Percentiles rank a stretch among this genome's conserved stretches.
Conservation (phyloP, 495 filamentous ascomycete species). For the Neurospora tetraspora region DNA sequence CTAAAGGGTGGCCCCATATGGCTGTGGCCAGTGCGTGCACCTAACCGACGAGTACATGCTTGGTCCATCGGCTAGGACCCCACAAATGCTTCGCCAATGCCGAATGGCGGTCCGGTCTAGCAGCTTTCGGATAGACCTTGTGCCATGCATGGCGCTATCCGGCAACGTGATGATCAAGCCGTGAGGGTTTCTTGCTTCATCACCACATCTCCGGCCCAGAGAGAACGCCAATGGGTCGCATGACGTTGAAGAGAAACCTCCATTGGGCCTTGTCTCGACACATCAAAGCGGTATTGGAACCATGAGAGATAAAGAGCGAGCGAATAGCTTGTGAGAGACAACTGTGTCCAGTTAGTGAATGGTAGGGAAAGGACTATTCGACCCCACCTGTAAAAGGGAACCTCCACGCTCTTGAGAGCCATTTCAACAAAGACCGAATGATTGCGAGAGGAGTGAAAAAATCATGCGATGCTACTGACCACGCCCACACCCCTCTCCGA, state of each 20-base stretch:
- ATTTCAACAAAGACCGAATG: not conserved
- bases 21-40: too few species aligned
- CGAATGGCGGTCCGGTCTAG: not conserved
- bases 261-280: not conserved
- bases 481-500: constrained; percentile 8
- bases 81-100: not conserved
- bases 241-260: not conserved
- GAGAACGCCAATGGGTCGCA: not conserved
- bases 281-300: not conserved
- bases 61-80: not conserved
- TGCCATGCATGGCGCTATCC: not conserved
- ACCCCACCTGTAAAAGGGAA: not conserved
- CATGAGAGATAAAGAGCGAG: not conserved
- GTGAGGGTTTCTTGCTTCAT: not conserved
- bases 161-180: not conserved
- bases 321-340: not conserved
- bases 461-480: not conserved
- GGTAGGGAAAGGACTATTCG: not conserved
- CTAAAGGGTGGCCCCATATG: too few species aligned
- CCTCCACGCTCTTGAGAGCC: not conserved
- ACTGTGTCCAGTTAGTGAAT: not conserved
- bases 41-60: too few species aligned
- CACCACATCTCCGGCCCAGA: not conserved
- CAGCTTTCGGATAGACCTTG: not conserved
- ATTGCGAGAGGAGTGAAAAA: not conserved